Evolutionary conservation across 345 rosid genomes (phyloP), one percentile per base, ranked within the genome.

Genomic region (Rubroshorea leprosula): DNA sequence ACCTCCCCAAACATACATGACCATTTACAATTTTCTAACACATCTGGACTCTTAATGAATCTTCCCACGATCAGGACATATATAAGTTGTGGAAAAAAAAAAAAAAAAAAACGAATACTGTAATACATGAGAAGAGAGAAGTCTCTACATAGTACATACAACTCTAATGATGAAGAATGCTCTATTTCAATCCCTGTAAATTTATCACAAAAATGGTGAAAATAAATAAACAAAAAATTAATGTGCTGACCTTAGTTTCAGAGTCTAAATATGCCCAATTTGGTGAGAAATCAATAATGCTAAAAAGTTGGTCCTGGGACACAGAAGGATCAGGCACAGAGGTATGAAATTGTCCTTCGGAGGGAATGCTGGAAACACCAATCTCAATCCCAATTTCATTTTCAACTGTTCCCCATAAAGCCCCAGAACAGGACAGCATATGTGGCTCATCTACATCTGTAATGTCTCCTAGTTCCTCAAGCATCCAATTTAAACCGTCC

Each of bases 1-100:
- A 87, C 80, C 76, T 93, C 96, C 18, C 97, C 99, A 78, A 93
- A 89, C 96, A 93, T 89, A 77, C 97, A 87, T 41, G 94, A 93
- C 97, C 94, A 89, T 51, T 78, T 71, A 56, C 67, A 72, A 9
- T 55, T 73, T 72, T 75, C 72, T 47, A 69, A 75, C 66, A 76
- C 94, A 68, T 86, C 75, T 57, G 45, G 66, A 55, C 64, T 57
- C 71, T 73, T 85, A 67, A 87, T 76, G 82, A 90, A 90, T 65
- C 72, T 81, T 71, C 97, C 91, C 20, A 78, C 75, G 63, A 93
- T 66, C 24, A 85, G 70, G 57, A 93, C 89, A 97, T 92, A 74
- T 6, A 62, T 50, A 45, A 21, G 62, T 51, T 18, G 52, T 16
- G 21, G 57, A 71, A 58, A 15, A 17, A 43, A 73, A 21, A 45